Evolutionary conservation across 164 flowering plant genomes (phyloP).

Genomic region (Chimonanthus salicifolius): DNA sequence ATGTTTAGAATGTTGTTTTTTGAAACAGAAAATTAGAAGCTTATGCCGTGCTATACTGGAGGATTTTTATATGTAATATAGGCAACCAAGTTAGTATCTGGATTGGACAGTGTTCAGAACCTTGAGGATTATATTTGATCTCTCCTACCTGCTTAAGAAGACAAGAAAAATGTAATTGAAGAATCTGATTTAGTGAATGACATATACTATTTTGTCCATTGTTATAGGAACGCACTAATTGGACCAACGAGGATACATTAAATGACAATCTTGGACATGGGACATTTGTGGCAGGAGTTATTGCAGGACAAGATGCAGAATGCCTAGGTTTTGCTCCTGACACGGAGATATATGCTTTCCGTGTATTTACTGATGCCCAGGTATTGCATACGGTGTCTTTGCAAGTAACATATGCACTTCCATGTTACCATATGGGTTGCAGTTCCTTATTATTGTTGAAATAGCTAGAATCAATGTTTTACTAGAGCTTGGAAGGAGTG

Average conservation of each 20-base stretch:
- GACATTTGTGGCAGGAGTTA: constrained; percentile 96
- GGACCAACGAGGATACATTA: constrained; percentile 94
- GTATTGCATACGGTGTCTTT: constrained; percentile 46
- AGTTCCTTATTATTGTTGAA: not conserved
- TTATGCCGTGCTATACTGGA: not conserved
- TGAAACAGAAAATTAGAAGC: not conserved
- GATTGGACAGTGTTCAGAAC: not conserved
- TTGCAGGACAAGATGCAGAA: constrained; percentile 87
- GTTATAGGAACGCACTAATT: constrained; percentile 88
- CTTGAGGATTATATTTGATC: not conserved
- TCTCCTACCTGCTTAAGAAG: not conserved
- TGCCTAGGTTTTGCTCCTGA: constrained; percentile 99
- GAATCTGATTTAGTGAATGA: not conserved
- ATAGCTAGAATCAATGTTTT: not conserved
- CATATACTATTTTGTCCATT: not conserved
- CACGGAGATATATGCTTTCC: constrained; percentile 92
- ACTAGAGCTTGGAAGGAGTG: too few relatives aligned
- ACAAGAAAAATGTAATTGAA: not conserved
- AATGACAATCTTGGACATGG: constrained; percentile 99
- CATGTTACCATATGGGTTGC: not conserved
- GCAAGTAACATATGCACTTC: not conserved
- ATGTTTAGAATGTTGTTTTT: too few relatives aligned
- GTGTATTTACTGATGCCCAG: constrained; percentile 99
- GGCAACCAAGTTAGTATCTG: not conserved
- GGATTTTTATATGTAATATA: not conserved